Percentiles rank a stretch among this genome's conserved stretches.
phyloP scores from a whole-genome alignment of 116 monocot species.

The Iris pallida region DNA sequence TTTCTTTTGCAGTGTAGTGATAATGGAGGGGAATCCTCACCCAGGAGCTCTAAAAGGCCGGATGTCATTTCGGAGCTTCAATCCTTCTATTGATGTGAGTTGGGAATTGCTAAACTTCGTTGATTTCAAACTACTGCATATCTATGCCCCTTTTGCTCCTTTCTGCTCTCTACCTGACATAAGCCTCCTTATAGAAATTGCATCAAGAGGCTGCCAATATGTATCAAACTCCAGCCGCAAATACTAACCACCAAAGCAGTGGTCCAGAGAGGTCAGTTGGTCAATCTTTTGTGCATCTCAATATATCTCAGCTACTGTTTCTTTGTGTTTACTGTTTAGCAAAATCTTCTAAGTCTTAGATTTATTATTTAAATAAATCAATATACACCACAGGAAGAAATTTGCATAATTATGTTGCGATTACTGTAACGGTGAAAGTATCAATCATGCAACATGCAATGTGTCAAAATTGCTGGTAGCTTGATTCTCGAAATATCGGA shows the following conservation, averaged over 20 bases:
- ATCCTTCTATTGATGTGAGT: conserved; percentile 91
- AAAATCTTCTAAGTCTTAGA: too few relatives aligned
- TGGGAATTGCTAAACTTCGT: neutral
- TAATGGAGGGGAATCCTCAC: conserved; percentile 89
- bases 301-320: too few relatives aligned
- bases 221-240: conserved; percentile 27
- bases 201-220: conserved; percentile 52
- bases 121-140: conserved; percentile 2
- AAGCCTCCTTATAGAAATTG: conserved; percentile 56
- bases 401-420: too few relatives aligned
- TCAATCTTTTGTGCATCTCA: neutral
- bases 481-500: too few relatives aligned
- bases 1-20: conserved; percentile 66
- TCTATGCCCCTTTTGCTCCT: neutral
- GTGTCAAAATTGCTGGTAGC: too few relatives aligned
- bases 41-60: conserved; percentile 83
- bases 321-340: too few relatives aligned
- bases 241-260: conserved; percentile 27
- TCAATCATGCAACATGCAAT: too few relatives aligned
- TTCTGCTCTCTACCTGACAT: conserved; percentile 2
- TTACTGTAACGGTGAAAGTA: too few relatives aligned
- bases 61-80: conserved; percentile 93
- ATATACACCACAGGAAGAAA: too few relatives aligned
- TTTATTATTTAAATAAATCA: too few relatives aligned
- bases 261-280: conserved; percentile 41